Base-by-base conservation (phyloP, 495 filamentous ascomycete species). In the Aspergillus campestris region DNA sequence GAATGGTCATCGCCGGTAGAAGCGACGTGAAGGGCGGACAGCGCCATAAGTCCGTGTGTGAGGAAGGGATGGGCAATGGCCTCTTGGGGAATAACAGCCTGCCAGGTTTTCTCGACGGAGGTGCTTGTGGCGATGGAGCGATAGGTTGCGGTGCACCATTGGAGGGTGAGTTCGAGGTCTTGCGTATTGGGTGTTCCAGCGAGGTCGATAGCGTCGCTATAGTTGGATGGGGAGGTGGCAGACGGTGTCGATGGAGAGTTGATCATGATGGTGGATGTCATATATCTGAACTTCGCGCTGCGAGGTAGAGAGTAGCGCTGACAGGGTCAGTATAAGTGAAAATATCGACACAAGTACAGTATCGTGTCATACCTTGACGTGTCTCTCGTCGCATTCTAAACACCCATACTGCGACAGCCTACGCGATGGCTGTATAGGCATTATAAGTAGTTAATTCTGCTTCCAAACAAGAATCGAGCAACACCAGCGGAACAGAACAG, bases 1-100 rank as follows among this genome's bases (percentile, higher is more conserved):
- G 27, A 50, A 31, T 18, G 46, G 38, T 13, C 42, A 38, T 11
- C 37, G 39, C 24, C 55, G 28, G 44, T 49, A 32, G 47, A 51
- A 1, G 65, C 61, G 7, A 78, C 57, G 42, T 77, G 69, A 2
- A 75, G 57, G 11, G 73, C 67, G 0, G 73, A 69, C 11, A 77
- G 55, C 1, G 73, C 73, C 4, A 77, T 53, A 11, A 77, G 61
- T 12, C 69, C 73, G 53, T 74, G 70, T 59, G 71, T 70, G 11
- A 77, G 55, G 35, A 65, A 64, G 6, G 68, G 62, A 49, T 71
- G 62, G 11, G 51, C 53, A 46, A 77, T 62, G 3, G 72, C 67
- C 31, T 72, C 56, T 31, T 62, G 62, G 1, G 72, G 72, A 15
- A 74, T 66, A 28, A 59, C 56, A 8, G 57, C 58, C 47, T 69